These are phyloP conservation scores for Theileria luwenshuni DNA, from an alignment of 169 alveolate species.

Conservation along the genomic window DNA sequence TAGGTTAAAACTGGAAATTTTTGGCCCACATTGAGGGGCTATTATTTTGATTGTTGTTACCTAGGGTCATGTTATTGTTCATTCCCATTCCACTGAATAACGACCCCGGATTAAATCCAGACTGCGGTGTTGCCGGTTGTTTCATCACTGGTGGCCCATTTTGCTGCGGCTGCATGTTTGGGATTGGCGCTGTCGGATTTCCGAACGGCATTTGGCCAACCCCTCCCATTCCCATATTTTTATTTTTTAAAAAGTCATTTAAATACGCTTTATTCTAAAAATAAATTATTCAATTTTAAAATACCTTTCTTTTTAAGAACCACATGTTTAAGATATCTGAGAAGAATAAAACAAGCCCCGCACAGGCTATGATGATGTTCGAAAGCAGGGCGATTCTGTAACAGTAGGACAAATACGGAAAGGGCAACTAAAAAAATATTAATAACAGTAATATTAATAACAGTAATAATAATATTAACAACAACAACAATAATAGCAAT, in stretches of 20 bases:
- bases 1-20: conserved; percentile 36
- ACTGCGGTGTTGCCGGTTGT: conserved; percentile 19
- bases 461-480: neutral
- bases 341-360: conserved; percentile 19
- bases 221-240: conserved; percentile 22
- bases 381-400: conserved; percentile 17
- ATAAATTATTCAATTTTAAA: neutral
- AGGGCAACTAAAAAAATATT: conserved; percentile 42
- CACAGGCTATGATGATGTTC: conserved; percentile 20
- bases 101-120: conserved; percentile 59
- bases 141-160: neutral
- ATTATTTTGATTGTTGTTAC: conserved; percentile 12
- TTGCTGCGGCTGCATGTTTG: conserved; percentile 18
- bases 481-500: neutral
- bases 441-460: too few species aligned
- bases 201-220: conserved; percentile 34
- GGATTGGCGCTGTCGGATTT: conserved; percentile 19
- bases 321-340: conserved; percentile 4
- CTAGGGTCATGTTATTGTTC: conserved; percentile 19
- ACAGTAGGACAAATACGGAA: conserved; percentile 26
- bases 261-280: conserved; percentile 16
- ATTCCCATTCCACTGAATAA: conserved; percentile 60
- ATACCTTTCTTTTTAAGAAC: conserved; percentile 16
- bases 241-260: conserved; percentile 19
- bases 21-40: conserved; percentile 66